These are phyloP conservation scores for Cymbopogon citratus DNA, from an alignment of 176 grass and related monocot genomes.

Conservation along the genomic window DNA sequence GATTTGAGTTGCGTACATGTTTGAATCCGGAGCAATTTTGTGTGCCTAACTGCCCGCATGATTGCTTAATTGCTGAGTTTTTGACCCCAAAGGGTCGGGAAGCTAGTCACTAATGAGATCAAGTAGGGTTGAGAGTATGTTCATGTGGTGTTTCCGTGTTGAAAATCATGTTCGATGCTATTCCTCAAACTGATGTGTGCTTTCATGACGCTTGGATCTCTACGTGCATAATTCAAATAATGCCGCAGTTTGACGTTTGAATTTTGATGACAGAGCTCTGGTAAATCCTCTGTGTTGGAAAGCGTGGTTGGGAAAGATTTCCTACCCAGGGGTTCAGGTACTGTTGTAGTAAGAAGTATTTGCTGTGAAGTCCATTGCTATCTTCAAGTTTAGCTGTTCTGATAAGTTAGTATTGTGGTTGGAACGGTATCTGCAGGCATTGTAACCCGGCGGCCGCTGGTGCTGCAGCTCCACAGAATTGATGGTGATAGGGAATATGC, in stretches of 20 bases:
- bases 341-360: not conserved
- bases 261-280: slow-evolving; percentile 64
- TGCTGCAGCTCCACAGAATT: slow-evolving; percentile 91
- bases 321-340: slow-evolving; percentile 96
- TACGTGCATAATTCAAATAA: not conserved
- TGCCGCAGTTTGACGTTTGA: slow-evolving; percentile 1
- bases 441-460: slow-evolving; percentile 87
- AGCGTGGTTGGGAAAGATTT: slow-evolving; percentile 98
- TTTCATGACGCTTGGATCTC: no score
- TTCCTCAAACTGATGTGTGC: not conserved
- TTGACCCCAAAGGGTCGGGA: not conserved
- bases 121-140: not conserved
- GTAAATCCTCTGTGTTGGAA: slow-evolving; percentile 97
- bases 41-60: not conserved
- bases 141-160: not conserved
- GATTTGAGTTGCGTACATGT: not conserved
- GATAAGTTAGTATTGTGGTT: not conserved
- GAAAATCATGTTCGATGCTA: slow-evolving; percentile 7
- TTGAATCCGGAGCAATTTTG: slow-evolving; percentile 2
- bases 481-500: slow-evolving; percentile 89
- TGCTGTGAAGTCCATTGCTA: not conserved
- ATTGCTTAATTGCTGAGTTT: slow-evolving; percentile 1
- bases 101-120: not conserved
- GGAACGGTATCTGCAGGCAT: slow-evolving; percentile 57
- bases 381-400: not conserved